Conservation (phyloP, 495 filamentous ascomycete species). For the Bacidia rubella region DNA sequence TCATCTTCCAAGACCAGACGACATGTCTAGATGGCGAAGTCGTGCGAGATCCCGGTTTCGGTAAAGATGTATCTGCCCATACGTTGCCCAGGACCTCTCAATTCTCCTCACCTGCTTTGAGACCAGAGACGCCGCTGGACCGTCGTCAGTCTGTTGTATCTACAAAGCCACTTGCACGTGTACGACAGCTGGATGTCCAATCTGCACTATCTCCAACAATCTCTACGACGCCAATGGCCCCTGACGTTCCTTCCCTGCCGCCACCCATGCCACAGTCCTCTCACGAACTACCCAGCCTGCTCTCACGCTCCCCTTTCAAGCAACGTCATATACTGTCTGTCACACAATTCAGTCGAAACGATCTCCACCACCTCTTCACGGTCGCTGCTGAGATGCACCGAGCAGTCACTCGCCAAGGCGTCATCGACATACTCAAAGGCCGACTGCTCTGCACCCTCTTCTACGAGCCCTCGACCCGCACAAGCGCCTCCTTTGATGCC, state of each 20-base stretch:
- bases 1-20: constrained; percentile 64
- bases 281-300: constrained; percentile 51
- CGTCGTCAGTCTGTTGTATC: constrained; percentile 23
- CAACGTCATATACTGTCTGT: constrained; percentile 78
- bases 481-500: constrained; percentile 89
- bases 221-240: constrained; percentile 12
- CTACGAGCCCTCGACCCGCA: constrained; percentile 93
- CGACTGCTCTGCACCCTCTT: constrained; percentile 82
- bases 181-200: constrained; percentile 15
- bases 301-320: constrained; percentile 73
- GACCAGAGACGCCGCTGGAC: constrained; percentile 33
- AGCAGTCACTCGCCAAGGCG: constrained; percentile 78
- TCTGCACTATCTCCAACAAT: constrained; percentile 15
- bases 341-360: constrained; percentile 68
- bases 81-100: constrained; percentile 32
- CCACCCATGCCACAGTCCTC: constrained; percentile 36
- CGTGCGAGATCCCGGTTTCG: constrained; percentile 40
- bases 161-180: constrained; percentile 9
- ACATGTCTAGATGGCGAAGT: constrained; percentile 63
- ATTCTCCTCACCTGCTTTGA: constrained; percentile 23
- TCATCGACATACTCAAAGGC: constrained; percentile 75
- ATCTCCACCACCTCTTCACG: constrained; percentile 86
- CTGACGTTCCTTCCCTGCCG: constrained; percentile 15
- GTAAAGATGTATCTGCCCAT: constrained; percentile 68
- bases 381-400: constrained; percentile 94